These are phyloP conservation scores for Colletotrichum theobromicola DNA, from an alignment of 2,329 filamentous ascomycete genomes.

Conservation along the genomic window DNA sequence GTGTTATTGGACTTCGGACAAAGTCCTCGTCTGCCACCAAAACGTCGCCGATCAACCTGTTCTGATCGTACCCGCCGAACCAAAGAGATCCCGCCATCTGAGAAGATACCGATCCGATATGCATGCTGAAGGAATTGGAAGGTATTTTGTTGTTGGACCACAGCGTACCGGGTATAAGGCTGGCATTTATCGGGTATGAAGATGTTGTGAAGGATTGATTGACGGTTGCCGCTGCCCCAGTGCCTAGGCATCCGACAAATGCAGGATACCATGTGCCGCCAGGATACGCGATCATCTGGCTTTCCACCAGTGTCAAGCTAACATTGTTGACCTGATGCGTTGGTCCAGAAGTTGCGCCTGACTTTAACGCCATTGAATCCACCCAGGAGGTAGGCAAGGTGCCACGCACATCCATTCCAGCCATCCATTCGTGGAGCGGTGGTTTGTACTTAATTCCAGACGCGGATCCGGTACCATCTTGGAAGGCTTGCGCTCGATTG, in stretches of 20 bases:
- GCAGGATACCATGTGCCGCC: constrained; percentile 32
- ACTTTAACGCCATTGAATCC: neutral
- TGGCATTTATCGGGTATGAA: constrained; percentile 31
- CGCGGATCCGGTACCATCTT: neutral
- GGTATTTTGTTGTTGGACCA: constrained; percentile 28
- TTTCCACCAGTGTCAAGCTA: constrained; percentile 29
- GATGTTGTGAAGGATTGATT: constrained; percentile 30
- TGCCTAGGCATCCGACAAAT: constrained; percentile 34
- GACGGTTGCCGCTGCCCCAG: constrained; percentile 29
- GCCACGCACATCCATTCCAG: constrained; percentile 25
- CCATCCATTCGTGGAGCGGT: constrained; percentile 25
- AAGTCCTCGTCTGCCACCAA: constrained; percentile 22
- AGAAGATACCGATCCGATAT: constrained; percentile 42
- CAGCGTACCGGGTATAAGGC: constrained; percentile 33
- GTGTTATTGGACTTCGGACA: constrained; percentile 28
- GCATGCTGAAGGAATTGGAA: constrained; percentile 47
- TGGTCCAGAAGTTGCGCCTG: neutral
- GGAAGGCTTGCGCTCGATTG: constrained; percentile 17
- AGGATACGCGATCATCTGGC: constrained; percentile 32
- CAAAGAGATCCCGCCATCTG: constrained; percentile 38
- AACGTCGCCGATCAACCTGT: constrained; percentile 39
- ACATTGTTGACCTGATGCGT: constrained; percentile 24
- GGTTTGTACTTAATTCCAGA: neutral
- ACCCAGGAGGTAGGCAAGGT: neutral
- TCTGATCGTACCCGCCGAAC: constrained; percentile 46